A percentile compares a stretch with the other conserved stretches of the same genome.
phyloP scores from a whole-genome alignment of 2,329 filamentous ascomycete genomes.

The Sclerotiophoma versabilis region DNA sequence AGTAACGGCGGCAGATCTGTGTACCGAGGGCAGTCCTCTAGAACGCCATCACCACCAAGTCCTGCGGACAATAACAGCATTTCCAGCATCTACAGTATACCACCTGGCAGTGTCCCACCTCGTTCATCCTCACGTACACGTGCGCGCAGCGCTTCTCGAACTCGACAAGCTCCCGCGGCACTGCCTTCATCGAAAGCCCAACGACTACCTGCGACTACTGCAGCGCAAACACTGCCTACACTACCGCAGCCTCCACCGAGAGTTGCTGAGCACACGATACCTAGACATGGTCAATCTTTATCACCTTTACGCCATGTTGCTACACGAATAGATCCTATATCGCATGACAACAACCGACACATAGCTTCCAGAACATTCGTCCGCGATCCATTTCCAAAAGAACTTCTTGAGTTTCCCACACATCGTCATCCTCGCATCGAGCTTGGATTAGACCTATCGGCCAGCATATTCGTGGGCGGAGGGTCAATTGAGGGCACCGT shows the following conservation, averaged over 20 bases:
- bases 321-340: constrained; percentile 51
- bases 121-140: constrained; percentile 54
- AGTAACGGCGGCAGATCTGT: constrained; percentile 38
- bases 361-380: constrained; percentile 59
- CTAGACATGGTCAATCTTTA: constrained; percentile 54
- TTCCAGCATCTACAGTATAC: constrained; percentile 56
- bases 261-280: constrained; percentile 47
- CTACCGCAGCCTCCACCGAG: constrained; percentile 36
- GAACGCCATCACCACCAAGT: constrained; percentile 44
- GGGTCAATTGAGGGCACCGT: constrained; percentile 61
- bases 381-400: constrained; percentile 54
- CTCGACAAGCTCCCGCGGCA: constrained; percentile 25
- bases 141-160: constrained; percentile 33
- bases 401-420: constrained; percentile 59
- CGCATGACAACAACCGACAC: constrained; percentile 52
- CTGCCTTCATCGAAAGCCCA: constrained; percentile 27
- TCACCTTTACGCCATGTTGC: constrained; percentile 52
- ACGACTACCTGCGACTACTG: constrained; percentile 22
- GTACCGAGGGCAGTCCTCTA: constrained; percentile 34
- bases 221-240: constrained; percentile 24
- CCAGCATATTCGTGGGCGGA: constrained; percentile 63
- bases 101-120: constrained; percentile 53
- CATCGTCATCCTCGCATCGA: constrained; percentile 58
- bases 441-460: constrained; percentile 58
- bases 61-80: constrained; percentile 47